Evolutionary conservation across 176 grass and related monocot genomes (phyloP).

Genomic region (Lolium multiflorum): DNA sequence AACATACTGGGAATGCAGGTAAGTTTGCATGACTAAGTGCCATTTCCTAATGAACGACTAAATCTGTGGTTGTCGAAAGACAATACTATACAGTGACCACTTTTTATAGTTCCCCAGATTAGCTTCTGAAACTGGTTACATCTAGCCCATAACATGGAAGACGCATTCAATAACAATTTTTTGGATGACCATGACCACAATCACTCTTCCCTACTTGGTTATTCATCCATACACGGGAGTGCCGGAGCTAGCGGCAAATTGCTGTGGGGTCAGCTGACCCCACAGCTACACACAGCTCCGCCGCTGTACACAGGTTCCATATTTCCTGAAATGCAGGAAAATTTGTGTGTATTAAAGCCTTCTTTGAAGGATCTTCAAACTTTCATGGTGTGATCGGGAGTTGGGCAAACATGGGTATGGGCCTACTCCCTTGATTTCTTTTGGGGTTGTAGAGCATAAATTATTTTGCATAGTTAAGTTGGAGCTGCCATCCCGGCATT

Average conservation of each 20-base stretch:
- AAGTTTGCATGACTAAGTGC: not conserved
- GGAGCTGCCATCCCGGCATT: not conserved
- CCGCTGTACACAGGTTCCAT: not conserved
- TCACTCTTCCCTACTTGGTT: slow-evolving; percentile 6
- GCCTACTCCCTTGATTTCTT: not conserved
- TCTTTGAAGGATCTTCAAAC: not conserved
- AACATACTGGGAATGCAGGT: not conserved
- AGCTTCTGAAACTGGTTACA: slow-evolving; percentile 24
- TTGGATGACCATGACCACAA: not conserved
- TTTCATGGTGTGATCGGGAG: not conserved
- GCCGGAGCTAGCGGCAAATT: too few relatives aligned
- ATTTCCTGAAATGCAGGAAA: not conserved
- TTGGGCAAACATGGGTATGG: not conserved
- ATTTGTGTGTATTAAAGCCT: not conserved
- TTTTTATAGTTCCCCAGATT: not conserved
- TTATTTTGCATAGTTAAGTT: not conserved
- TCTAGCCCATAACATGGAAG: not conserved
- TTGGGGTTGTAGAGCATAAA: not conserved
- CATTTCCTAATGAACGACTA: not conserved
- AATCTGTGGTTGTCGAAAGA: not conserved
- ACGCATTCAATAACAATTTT: not conserved
- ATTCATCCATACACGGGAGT: not conserved
- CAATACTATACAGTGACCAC: not conserved
- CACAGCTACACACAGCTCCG: too few relatives aligned
- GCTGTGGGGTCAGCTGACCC: too few relatives aligned